Evolutionary conservation across 1,139 yeast genomes (phyloP).

Genomic region (Pichia terricola): DNA sequence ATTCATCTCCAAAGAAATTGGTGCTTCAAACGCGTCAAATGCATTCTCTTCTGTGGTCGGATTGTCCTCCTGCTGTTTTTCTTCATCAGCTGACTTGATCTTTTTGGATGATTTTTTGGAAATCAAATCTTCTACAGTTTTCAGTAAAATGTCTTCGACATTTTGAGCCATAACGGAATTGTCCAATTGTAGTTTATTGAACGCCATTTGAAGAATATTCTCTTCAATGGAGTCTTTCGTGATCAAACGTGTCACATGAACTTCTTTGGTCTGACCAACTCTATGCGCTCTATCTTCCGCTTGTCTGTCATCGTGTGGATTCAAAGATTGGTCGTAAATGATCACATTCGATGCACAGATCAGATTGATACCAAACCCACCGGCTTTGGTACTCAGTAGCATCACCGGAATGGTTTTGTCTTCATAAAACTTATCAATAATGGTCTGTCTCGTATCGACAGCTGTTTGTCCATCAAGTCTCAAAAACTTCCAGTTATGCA

Average conservation of each 20-base stretch:
- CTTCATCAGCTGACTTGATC: background rate
- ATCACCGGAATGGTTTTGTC: conserved; percentile 79
- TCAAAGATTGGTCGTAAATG: conserved; percentile 87
- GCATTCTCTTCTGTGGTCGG: conserved; percentile 1
- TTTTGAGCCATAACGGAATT: conserved; percentile 47
- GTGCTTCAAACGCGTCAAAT: conserved; percentile 11
- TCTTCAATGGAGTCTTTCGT: conserved; percentile 77
- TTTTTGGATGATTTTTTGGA: conserved; percentile 18
- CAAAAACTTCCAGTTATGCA: conserved; percentile 60
- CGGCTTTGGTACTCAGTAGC: conserved; percentile 87
- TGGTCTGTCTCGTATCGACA: conserved; percentile 86
- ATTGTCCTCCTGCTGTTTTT: background rate
- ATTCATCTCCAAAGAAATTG: conserved; percentile 4
- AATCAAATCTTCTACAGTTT: conserved; percentile 43
- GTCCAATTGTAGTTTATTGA: conserved; percentile 84
- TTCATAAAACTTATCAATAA: conserved; percentile 82
- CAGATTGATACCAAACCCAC: conserved; percentile 94
- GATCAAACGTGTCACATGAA: conserved; percentile 84
- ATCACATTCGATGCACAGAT: conserved; percentile 93
- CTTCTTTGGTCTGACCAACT: conserved; percentile 95
- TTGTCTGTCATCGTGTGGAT: conserved; percentile 97
- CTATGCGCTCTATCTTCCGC: conserved; percentile 98
- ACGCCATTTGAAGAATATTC: conserved; percentile 76
- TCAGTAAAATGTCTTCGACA: conserved; percentile 45
- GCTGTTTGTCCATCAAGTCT: conserved; percentile 90